Base-by-base conservation (phyloP, 352 stramenopile species). In the Pythium oligandrum region DNA sequence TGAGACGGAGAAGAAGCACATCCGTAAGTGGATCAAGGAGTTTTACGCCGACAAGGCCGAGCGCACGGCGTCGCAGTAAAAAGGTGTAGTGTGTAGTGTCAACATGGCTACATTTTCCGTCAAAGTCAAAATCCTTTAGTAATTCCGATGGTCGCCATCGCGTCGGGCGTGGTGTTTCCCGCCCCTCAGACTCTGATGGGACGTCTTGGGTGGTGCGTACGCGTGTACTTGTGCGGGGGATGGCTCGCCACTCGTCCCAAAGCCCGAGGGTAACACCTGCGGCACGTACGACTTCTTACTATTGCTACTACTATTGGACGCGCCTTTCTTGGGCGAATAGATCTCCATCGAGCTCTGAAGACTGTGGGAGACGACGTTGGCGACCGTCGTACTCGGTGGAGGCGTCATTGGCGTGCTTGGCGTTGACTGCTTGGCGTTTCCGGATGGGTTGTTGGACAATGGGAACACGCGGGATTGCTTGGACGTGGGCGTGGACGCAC, bases 11-110 rank as follows among this genome's bases (percentile, higher is more conserved):
- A 66, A 75, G 10, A 4, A 40, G 17, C 67, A 78, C 56, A 63
- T 87, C 26, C 69, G 44, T 30, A 67, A 80, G 47, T 85, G 73
- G 76, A 59, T 85, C n/a, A 32, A 63, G 42, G 63, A 80, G 44
- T 82, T 77, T 48, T 82, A 82, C 52, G 61, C 44, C 0, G 63
- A 61, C 59, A 56, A 56, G 50, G 7, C 3, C 12, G 3, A 53
- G 36, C 48, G 12, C 44, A 17, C n/a, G 10, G 12, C 6, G 40
- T 7, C 6, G 40, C 40, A 46, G 40, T 46, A 17, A 46, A 26
- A 26, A 26, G 17, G 17, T 26, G 17, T 26, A 26, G 17, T 26
- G 17, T 26, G 17, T 26, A 26, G 17, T 26, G 17, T 26, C 17
- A 26, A 26, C 17, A 26, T 26, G 17, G 17, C 17, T 26, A 26